Base-by-base conservation (phyloP, 805 yeast genomes). In the Lachancea mirantina region DNA sequence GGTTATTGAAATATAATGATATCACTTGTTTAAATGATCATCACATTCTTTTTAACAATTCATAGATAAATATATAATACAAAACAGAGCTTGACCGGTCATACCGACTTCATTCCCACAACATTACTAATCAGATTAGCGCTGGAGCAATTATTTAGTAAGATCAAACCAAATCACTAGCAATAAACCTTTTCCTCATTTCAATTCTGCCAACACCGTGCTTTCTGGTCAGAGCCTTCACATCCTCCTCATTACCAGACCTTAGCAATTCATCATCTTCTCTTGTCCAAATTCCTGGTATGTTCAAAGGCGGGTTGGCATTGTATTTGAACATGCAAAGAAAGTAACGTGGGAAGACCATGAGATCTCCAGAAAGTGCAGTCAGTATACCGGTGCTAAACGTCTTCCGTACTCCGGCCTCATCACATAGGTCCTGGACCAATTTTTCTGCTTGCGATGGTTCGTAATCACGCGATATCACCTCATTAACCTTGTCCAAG, bases 251-350 rank as follows among this genome's bases (percentile, higher is more conserved):
- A 24, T 53, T 56, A 15, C 50, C 54, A 16, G 52, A 38, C 31
- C 50, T 58, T 33, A 66, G 42, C 40, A 54, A 50, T 11, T 47
- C 57, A 40, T 67, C 71, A 50, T 67, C 70, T 28, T 61, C 64
- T 17, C 56, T 44, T 2, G 69, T 65, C 71, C 71, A 67, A 26
- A 67, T 60, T 32, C 70, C 71, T n/a, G 65, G 61, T 6, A 59
- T 59, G 32, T 62, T 49, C 33, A 44, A 41, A 22, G 72, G 72
- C 8, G 70, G 72, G 38, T 65, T 63, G 10, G 57, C 52, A 20
- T 62, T 63, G 16, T 62, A 54, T 39, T 58, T 57, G 26, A 67
- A 56, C 49, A 63, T 64, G 23, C 55, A 48, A 36, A 64, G 55
- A 38, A 67, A 55, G 39, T 61, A 67, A 28, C 64, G 55, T 26